Evolutionary conservation across 176 grass and related monocot genomes (phyloP).

Genomic region (Oryza rufipogon): DNA sequence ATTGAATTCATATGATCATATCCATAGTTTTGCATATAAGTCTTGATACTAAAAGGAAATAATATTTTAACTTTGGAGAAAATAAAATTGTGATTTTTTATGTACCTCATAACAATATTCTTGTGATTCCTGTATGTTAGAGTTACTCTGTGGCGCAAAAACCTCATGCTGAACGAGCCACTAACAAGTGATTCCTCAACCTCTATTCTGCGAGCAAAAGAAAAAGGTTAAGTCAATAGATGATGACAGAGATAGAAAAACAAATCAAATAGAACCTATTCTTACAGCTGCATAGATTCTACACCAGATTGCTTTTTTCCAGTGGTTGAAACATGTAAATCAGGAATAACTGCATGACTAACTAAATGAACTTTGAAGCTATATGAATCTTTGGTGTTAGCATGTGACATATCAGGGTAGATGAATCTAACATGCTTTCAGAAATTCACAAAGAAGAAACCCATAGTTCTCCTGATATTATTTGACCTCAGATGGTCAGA

Average conservation of each 20-base stretch:
- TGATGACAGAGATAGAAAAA: constrained; percentile 2
- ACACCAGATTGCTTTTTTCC: constrained; percentile 13
- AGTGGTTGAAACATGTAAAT: constrained; percentile 11
- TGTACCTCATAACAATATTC: constrained; percentile 91
- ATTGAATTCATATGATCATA: constrained; percentile 9
- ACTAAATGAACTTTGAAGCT: background rate
- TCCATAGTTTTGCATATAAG: background rate
- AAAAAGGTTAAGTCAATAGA: constrained; percentile 24
- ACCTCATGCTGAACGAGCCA: constrained; percentile 95
- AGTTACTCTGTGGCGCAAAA: constrained; percentile 90
- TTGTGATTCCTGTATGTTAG: constrained; percentile 90
- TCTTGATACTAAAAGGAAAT: background rate
- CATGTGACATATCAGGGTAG: background rate
- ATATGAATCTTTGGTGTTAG: background rate
- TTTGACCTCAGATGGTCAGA: background rate
- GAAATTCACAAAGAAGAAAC: background rate
- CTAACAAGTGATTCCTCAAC: constrained; percentile 86
- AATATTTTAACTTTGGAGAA: background rate
- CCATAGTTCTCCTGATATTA: background rate
- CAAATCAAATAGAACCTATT: background rate
- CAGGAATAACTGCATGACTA: background rate
- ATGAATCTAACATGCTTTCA: background rate
- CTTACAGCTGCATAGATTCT: constrained; percentile 9
- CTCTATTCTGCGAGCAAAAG: constrained; percentile 70
- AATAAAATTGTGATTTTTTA: constrained; percentile 9